Conservation (phyloP, 495 filamentous ascomycete species). For the Aspergillus affinis region DNA sequence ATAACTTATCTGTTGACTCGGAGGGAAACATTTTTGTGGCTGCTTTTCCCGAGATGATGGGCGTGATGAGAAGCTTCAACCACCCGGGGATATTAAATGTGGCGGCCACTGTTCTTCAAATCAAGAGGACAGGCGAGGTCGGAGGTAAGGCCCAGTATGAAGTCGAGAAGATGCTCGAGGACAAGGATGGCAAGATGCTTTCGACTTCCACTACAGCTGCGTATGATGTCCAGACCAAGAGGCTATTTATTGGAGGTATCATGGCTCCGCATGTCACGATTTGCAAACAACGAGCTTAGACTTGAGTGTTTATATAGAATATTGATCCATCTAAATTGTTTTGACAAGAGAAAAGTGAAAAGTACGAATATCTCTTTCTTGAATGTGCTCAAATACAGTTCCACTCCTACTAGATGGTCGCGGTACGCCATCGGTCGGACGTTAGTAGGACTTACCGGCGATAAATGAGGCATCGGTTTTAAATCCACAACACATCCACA, state of each 20-base stretch:
- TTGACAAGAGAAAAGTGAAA: too few species aligned
- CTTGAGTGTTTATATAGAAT: too few species aligned
- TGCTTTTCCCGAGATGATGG: constrained; percentile 22
- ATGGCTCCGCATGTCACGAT: not conserved
- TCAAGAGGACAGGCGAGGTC: not conserved
- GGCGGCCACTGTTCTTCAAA: constrained; percentile 4
- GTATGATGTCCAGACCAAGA: not conserved
- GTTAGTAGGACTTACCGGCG: not conserved
- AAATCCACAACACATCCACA: too few species aligned
- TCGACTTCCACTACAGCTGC: not conserved
- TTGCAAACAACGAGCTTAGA: not conserved
- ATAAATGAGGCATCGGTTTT: too few species aligned
- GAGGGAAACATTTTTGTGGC: constrained; percentile 38
- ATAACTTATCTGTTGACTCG: constrained; percentile 40
- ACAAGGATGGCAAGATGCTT: not conserved
- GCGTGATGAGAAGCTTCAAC: constrained; percentile 3
- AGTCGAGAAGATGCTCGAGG: constrained; percentile 3
- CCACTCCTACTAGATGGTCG: too few species aligned
- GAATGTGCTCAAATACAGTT: too few species aligned
- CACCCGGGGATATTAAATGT: constrained; percentile 1
- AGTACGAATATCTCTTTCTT: too few species aligned
- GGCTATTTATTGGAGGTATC: constrained; percentile 1
- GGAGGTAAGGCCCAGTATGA: not conserved
- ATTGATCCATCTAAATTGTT: too few species aligned
- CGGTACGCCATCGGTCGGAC: not conserved